phyloP scores from a whole-genome alignment of 371 early-diverging fungal species.

The Mucor piriformis region DNA sequence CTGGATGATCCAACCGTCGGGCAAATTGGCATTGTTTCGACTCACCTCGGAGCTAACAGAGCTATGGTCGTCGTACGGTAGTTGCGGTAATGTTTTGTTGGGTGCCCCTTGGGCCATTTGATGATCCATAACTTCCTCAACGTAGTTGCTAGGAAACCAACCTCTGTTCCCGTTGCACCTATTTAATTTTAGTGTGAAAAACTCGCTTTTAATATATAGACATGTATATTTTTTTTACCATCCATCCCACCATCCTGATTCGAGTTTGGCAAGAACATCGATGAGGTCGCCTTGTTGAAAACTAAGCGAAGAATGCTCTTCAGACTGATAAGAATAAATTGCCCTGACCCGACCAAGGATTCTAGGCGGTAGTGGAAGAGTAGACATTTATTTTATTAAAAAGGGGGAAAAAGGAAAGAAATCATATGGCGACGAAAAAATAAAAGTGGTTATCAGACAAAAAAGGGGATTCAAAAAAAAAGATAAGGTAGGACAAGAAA shows the following conservation, averaged over 20 bases:
- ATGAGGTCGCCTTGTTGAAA: conserved; percentile 81
- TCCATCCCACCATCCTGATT: conserved; percentile 95
- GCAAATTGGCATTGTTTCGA: conserved; percentile 24
- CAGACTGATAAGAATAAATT: conserved; percentile 76
- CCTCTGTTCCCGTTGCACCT: conserved; percentile 67
- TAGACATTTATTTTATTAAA: not conserved
- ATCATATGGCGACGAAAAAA: not conserved
- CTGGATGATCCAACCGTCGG: conserved; percentile 47
- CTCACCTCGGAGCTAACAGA: conserved; percentile 14
- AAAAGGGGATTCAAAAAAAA: too few species aligned
- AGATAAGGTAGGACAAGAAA: too few species aligned
- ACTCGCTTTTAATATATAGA: not conserved
- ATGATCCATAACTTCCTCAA: conserved; percentile 36
- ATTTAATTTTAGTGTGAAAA: not conserved
- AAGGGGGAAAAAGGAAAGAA: not conserved
- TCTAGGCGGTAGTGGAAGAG: conserved; percentile 15
- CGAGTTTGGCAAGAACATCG: conserved; percentile 79
- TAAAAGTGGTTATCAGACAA: not conserved
- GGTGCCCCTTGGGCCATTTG: not conserved
- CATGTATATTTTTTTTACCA: conserved; percentile 28
- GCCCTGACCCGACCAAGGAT: conserved; percentile 57
- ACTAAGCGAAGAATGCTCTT: conserved; percentile 69
- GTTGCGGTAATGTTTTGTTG: not conserved
- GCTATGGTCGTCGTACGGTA: not conserved
- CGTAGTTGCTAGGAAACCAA: conserved; percentile 91